Percentiles rank a stretch among this genome's conserved stretches.
Evolutionary conservation across 164 flowering plant species (phyloP).

Genomic region (Brasenia schreberi): DNA sequence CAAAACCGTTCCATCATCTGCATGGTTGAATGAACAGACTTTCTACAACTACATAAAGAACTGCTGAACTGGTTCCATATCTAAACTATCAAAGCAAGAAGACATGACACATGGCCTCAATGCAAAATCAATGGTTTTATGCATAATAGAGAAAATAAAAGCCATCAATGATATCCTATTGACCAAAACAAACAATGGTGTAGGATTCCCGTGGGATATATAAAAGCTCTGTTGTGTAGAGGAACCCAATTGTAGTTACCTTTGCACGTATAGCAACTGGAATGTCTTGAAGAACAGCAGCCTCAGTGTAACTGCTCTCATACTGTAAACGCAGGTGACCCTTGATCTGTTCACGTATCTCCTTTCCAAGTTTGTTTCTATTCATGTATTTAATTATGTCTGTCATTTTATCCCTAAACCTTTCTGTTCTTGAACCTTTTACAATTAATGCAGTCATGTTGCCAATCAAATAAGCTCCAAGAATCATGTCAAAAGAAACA

Average conservation of each 20-base stretch:
- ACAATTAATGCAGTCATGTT: slow-evolving; percentile 82
- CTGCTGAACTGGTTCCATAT: too few relatives aligned
- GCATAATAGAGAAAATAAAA: too few relatives aligned
- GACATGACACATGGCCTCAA: too few relatives aligned
- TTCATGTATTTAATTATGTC: slow-evolving; percentile 63
- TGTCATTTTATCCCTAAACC: slow-evolving; percentile 68
- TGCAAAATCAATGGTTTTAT: too few relatives aligned
- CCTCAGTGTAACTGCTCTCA: slow-evolving; percentile 56
- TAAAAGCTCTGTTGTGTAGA: too few relatives aligned
- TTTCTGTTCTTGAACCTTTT: slow-evolving; percentile 76
- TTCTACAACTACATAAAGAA: too few relatives aligned
- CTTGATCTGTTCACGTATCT: slow-evolving; percentile 46
- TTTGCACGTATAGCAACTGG: slow-evolving; percentile 64
- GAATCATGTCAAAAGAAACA: slow-evolving; percentile 75
- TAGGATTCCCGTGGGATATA: too few relatives aligned
- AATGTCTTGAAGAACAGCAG: slow-evolving; percentile 62
- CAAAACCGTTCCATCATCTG: too few relatives aligned
- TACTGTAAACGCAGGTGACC: slow-evolving; percentile 58
- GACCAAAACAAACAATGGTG: too few relatives aligned
- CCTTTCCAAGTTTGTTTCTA: slow-evolving; percentile 49
- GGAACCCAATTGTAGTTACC: slow-evolving; percentile 17
- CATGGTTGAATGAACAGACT: too few relatives aligned
- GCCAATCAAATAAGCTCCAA: slow-evolving; percentile 77
- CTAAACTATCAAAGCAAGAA: too few relatives aligned
- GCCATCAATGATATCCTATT: too few relatives aligned